Evolutionary conservation across 805 yeast genomes (phyloP), one percentile per base, ranked within the genome.

Genomic region (Metschnikowia sp.): DNA sequence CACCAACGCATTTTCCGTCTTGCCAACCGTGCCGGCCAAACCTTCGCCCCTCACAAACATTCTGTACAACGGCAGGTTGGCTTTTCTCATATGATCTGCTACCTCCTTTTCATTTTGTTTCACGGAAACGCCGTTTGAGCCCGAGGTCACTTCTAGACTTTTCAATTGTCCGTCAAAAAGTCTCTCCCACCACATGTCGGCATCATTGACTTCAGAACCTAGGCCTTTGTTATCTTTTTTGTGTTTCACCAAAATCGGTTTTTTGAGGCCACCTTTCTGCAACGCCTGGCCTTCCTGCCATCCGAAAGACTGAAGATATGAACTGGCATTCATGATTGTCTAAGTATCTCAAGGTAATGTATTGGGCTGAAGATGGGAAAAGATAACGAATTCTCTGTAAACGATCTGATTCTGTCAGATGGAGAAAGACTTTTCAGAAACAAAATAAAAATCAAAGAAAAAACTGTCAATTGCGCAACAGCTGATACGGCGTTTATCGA

Each of bases 181-280:
- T 53, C 88, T 77, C 56, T 92, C 99, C 99, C 99, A 92, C 99
- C 99, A 92, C 39, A 88, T 85, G 54, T 88, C 96, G 12, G 83
- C 79, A 55, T 88, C 94, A 43, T 82, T 84, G 22, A 78, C 76
- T 26, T 80, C 83, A 61, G 86, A 84, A 0, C 99, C 99, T 26
- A 92, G 74, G 9, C 99, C 99, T 61, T 89, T 90, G 48, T 82
- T 83, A 61, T 92, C 97, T 56, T 82, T 84, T 67, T 94, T 90
- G 61, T 92, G 97, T 55, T 85, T 86, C 46, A 94, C 97, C 51
- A 92, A 66, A 36, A 92, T 82, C 0, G 99, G 98, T 56, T 82
- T 88, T 57, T 77, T 82, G 44, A 92, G 65, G 0, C 97, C 95
- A 3, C 96, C 97, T 39, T 76, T 65, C 52, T 76, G 81, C 32